A percentile compares a stretch with the other conserved stretches of the same genome.
These are phyloP conservation scores for Pichia membranifaciens DNA, from an alignment of 805 yeast genomes.

Conservation along the genomic window DNA sequence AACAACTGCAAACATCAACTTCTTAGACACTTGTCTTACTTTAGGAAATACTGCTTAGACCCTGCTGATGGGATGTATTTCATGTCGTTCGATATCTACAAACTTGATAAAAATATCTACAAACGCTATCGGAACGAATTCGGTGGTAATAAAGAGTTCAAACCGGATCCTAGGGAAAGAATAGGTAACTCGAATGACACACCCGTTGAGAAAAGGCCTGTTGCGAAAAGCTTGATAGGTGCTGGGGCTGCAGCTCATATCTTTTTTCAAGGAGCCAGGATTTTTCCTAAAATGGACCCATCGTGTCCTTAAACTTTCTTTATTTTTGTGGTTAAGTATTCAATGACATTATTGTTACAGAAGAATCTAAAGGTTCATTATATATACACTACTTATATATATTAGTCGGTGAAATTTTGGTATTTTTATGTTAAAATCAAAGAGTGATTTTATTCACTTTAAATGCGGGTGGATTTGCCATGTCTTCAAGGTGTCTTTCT, in stretches of 20 bases:
- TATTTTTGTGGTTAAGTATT: background rate
- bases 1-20: conserved; percentile 36
- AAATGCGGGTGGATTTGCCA: conserved; percentile 58
- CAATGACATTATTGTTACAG: conserved; percentile 1
- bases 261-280: conserved; percentile 62
- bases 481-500: conserved; percentile 64
- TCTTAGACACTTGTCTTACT: conserved; percentile 49
- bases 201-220: conserved; percentile 28
- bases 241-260: conserved; percentile 63
- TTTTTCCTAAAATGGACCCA: conserved; percentile 36
- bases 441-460: conserved; percentile 46
- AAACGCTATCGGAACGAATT: conserved; percentile 48
- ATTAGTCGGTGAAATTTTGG: background rate
- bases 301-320: background rate
- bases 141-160: conserved; percentile 48
- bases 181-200: conserved; percentile 34
- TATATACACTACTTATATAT: background rate
- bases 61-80: conserved; percentile 54
- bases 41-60: conserved; percentile 52
- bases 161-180: conserved; percentile 48
- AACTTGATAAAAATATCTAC: conserved; percentile 44
- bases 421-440: conserved; percentile 24
- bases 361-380: background rate
- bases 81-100: conserved; percentile 54
- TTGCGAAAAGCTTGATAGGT: conserved; percentile 46